A percentile compares a stretch with the other conserved stretches of the same genome.
Evolutionary conservation across 495 filamentous ascomycete genomes (phyloP).

Genomic region (Geoglossum glabrum): DNA sequence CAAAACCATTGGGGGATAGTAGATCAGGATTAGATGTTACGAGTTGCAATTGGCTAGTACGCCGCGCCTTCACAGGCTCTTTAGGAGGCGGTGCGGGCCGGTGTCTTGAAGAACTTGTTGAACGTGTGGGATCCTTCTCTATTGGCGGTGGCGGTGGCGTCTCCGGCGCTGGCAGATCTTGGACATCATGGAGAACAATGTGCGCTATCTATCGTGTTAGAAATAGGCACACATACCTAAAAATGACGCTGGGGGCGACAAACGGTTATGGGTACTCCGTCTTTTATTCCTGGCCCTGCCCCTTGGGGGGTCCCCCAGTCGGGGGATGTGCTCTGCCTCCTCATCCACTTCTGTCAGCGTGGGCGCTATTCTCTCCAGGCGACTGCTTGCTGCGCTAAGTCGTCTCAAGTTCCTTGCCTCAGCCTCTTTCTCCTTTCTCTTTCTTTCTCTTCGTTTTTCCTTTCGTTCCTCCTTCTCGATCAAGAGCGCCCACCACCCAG

Average conservation of each 20-base stretch:
- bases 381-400: slow-evolving; percentile 68
- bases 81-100: slow-evolving; percentile 74
- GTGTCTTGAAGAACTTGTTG: slow-evolving; percentile 44
- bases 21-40: slow-evolving; percentile 53
- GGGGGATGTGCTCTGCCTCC: slow-evolving; percentile 29
- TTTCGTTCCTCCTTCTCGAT: slow-evolving; percentile 95
- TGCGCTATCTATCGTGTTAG: background rate
- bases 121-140: slow-evolving; percentile 59
- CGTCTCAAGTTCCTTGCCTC: slow-evolving; percentile 65
- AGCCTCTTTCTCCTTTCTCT: slow-evolving; percentile 62
- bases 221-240: slow-evolving; percentile 4
- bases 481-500: slow-evolving; percentile 90
- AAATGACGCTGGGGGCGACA: background rate
- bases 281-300: slow-evolving; percentile 15
- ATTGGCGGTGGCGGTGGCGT: slow-evolving; percentile 40
- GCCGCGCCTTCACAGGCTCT: slow-evolving; percentile 42
- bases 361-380: slow-evolving; percentile 57
- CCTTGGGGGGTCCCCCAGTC: slow-evolving; percentile 19
- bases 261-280: slow-evolving; percentile 8
- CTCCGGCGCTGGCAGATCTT: background rate
- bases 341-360: slow-evolving; percentile 58
- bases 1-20: slow-evolving; percentile 31
- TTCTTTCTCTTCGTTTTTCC: slow-evolving; percentile 60
- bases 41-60: slow-evolving; percentile 62
- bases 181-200: background rate